phyloP scores from a whole-genome alignment of 2,329 filamentous ascomycete genomes.

The Colletotrichum sp. region DNA sequence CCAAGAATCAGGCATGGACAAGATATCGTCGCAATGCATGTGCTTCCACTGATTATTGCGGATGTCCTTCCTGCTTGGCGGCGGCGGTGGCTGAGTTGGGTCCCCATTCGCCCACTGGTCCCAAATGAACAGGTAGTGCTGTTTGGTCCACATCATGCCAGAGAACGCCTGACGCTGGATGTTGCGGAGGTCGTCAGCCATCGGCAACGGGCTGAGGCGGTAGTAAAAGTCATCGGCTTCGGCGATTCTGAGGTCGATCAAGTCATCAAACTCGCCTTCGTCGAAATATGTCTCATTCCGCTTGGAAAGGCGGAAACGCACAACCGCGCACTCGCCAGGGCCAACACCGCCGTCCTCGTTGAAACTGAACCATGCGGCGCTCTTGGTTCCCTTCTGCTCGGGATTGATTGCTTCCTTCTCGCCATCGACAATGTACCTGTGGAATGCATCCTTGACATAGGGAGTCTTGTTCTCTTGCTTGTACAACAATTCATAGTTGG shows the following conservation, averaged over 20 bases:
- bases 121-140: constrained; percentile 96
- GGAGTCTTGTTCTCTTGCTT: constrained; percentile 77
- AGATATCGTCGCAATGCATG: constrained; percentile 90
- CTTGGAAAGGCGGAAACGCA: constrained; percentile 86
- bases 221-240: constrained; percentile 98
- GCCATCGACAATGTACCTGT: constrained; percentile 82
- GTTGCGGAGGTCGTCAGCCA: constrained; percentile 91
- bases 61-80: constrained; percentile 77
- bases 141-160: constrained; percentile 99
- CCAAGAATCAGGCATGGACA: constrained; percentile 99
- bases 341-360: constrained; percentile 86
- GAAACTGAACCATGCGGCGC: constrained; percentile 89
- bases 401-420: constrained; percentile 86
- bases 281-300: constrained; percentile 81
- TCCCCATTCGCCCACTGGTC: constrained; percentile 98
- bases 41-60: constrained; percentile 94
- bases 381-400: constrained; percentile 80
- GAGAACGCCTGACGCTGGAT: constrained; percentile 94
- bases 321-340: constrained; percentile 92
- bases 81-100: constrained; percentile 85
- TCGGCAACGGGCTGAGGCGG: constrained; percentile 88
- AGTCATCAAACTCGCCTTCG: constrained; percentile 90
- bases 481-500: constrained; percentile 82
- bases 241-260: constrained; percentile 83
- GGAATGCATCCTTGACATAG: constrained; percentile 96